phyloP scores from a whole-genome alignment of 768 basidiomycete genomes.

The Roridomyces roridus region DNA sequence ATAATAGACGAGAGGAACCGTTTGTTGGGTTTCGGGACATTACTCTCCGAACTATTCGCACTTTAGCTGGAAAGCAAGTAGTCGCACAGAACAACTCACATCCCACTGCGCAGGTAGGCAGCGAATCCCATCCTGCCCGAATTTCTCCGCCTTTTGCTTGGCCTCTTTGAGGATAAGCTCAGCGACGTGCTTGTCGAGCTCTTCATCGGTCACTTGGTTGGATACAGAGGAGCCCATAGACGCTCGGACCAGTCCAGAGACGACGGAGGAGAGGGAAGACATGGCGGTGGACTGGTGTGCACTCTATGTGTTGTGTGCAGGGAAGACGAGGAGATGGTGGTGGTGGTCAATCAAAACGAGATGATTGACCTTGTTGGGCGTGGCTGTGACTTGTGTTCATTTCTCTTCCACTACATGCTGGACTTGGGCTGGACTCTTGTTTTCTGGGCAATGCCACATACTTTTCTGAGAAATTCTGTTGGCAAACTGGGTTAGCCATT shows the following conservation, averaged over 20 bases:
- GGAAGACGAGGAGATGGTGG: constrained; percentile 8
- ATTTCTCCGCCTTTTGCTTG: constrained; percentile 86
- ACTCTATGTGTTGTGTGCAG: too few species aligned
- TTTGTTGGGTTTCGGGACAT: constrained; percentile 82
- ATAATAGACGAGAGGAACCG: constrained; percentile 87
- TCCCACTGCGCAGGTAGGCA: constrained; percentile 69
- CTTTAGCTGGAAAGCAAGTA: too few species aligned
- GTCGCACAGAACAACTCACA: constrained; percentile 42
- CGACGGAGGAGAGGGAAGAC: constrained; percentile 80
- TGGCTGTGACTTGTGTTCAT: too few species aligned
- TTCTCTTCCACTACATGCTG: too few species aligned
- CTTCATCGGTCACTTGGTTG: constrained; percentile 71
- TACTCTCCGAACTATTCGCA: constrained; percentile 72
- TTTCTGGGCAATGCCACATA: too few species aligned
- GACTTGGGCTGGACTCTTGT: too few species aligned
- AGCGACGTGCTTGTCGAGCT: constrained; percentile 91
- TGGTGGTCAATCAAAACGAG: neutral
- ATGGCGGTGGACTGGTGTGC: constrained; percentile 11
- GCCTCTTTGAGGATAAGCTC: constrained; percentile 93
- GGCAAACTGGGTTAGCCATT: too few species aligned
- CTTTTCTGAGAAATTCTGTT: too few species aligned
- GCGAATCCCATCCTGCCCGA: constrained; percentile 77
- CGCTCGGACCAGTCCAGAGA: constrained; percentile 79
- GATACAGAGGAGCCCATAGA: constrained; percentile 74
- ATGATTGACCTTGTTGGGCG: too few species aligned